These are phyloP conservation scores for Aplosporella prunicola DNA, from an alignment of 2,329 filamentous ascomycete species.

Conservation along the genomic window DNA sequence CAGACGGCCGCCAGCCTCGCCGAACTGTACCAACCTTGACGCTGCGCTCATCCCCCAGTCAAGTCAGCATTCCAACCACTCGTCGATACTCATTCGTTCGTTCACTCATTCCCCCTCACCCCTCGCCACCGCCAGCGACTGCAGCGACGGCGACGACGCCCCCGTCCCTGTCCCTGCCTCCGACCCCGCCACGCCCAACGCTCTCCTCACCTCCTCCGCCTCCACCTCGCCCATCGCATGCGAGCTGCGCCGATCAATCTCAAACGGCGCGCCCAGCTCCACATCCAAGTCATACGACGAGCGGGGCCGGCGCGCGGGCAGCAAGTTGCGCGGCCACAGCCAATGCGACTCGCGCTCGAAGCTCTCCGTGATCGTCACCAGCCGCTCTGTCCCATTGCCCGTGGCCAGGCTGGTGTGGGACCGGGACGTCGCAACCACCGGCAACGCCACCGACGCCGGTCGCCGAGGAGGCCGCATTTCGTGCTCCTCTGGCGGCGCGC, in stretches of 20 bases:
- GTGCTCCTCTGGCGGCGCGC: no score
- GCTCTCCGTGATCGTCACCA: neutral
- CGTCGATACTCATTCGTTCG: no score
- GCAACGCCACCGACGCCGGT: neutral
- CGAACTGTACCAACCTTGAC: no score
- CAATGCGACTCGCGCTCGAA: neutral
- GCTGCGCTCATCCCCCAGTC: no score
- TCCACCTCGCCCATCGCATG: neutral
- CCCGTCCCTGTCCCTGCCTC: neutral
- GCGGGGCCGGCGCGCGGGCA: neutral
- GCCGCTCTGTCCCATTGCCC: neutral
- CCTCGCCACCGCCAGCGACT: neutral
- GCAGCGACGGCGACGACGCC: neutral
- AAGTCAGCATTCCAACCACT: no score
- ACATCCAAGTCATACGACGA: neutral
- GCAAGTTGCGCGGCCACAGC: neutral
- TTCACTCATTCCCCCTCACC: neutral
- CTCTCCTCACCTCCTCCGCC: neutral
- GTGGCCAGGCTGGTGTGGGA: neutral
- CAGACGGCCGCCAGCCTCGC: no score
- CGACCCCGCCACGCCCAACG: neutral
- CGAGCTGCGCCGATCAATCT: neutral
- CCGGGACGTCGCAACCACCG: neutral
- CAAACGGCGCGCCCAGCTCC: constrained; percentile 2
- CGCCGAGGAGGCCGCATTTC: neutral